Base-by-base conservation (phyloP, 371 early-diverging fungal species). In the Mucor circinelloides region DNA sequence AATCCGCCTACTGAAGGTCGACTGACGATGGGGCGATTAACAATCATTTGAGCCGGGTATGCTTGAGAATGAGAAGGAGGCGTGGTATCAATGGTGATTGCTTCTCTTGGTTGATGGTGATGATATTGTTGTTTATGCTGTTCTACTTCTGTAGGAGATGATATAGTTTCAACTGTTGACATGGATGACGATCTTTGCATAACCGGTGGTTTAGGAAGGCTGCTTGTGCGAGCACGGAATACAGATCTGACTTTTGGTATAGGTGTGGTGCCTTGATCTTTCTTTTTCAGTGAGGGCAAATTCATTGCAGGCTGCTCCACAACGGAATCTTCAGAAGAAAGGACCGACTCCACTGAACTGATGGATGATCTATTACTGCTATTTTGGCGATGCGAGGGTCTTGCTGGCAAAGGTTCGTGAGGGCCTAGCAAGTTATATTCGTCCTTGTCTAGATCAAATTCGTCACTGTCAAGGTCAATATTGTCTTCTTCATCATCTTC, bases 181-280 rank as follows among this genome's bases (percentile, higher is more conserved):
- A 71, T 67, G 8, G 73, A 72, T 7, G 69, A 68, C 15, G 73
- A 68, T 30, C 69, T 52, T 36, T 64, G 68, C 68, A 72, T 65
- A 2, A 56, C n/a, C 19, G 70, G 65, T 3, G 34, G n/a, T 58
- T 52, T 67, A 2, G 71, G 73, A 23, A 72, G 31, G 50, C 76
- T 76, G 27, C 73, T 76, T 10, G 73, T 73, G n/a, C 76, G 75
- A 3, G 64, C 59, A 25, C 69, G 60, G 19, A 58, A 70, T 15
- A 32, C 42, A 30, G 65, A 52, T 61, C 58, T 69, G 32, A 63
- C 64, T 21, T 42, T 58, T 8, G 69, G 60, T 34, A 64, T 55
- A 31, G 68, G 61, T 42, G 62, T 60, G 23, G 40, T 48, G 15
- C 7, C 46, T n/a, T 59, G 57, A 34, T 68, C 61, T 27, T 64